Percentiles rank a stretch among this genome's conserved stretches.
phyloP scores from a whole-genome alignment of 768 basidiomycete species.

The Boletus pseudopeckii region DNA sequence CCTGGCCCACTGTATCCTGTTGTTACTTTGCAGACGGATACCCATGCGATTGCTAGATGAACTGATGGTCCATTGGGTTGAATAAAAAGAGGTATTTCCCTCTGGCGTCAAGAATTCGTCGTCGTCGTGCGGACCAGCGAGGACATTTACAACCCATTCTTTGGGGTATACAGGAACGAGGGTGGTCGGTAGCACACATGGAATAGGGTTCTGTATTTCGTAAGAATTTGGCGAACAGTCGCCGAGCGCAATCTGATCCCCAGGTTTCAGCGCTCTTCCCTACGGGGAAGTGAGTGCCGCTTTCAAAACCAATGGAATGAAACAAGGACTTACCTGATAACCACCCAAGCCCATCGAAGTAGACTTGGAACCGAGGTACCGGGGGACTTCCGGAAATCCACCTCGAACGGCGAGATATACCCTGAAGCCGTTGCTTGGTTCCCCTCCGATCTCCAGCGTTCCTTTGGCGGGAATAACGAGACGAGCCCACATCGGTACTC shows the following conservation, averaged over 20 bases:
- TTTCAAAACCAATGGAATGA: not conserved
- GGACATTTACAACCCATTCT: slow-evolving; percentile 51
- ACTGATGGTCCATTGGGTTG: slow-evolving; percentile 50
- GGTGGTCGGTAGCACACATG: slow-evolving; percentile 22
- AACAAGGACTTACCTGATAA: slow-evolving; percentile 42
- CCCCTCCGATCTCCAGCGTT: slow-evolving; percentile 38
- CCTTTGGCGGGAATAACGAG: slow-evolving; percentile 43
- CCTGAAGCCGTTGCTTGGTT: slow-evolving; percentile 42
- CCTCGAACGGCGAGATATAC: slow-evolving; percentile 55
- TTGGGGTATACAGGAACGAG: slow-evolving; percentile 44
- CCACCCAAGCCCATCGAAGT: slow-evolving; percentile 62
- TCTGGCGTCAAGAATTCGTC: slow-evolving; percentile 47
- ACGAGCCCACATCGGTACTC: slow-evolving; percentile 46
- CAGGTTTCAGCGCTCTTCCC: slow-evolving; percentile 49
- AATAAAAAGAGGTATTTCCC: slow-evolving; percentile 51
- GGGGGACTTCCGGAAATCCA: slow-evolving; percentile 55
- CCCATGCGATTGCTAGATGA: slow-evolving; percentile 62
- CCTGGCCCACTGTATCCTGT: slow-evolving; percentile 52
- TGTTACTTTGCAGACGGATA: slow-evolving; percentile 48
- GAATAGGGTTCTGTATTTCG: slow-evolving; percentile 8
- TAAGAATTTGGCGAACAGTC: slow-evolving; percentile 23
- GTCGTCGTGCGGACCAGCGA: slow-evolving; percentile 64
- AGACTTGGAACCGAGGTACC: slow-evolving; percentile 61
- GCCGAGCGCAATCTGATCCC: slow-evolving; percentile 48
- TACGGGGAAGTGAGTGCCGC: slow-evolving; percentile 21